Evolutionary conservation across 2,329 filamentous ascomycete genomes (phyloP).

Genomic region (Alternaria gansuensis): DNA sequence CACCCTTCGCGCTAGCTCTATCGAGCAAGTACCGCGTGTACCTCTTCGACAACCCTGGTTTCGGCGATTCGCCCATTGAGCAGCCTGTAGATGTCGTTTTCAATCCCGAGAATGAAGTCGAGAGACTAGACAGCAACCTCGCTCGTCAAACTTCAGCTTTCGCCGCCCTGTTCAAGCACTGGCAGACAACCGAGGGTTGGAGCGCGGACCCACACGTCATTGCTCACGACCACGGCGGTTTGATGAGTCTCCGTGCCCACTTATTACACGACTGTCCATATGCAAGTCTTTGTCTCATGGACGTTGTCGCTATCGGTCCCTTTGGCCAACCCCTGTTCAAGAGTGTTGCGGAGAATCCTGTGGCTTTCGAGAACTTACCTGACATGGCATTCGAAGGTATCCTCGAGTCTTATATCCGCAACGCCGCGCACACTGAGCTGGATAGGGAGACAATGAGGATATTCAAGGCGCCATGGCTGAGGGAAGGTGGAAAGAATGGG

Average conservation of each 20-base stretch:
- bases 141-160: constrained; percentile 31
- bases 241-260: constrained; percentile 35
- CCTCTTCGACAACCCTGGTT: constrained; percentile 35
- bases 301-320: constrained; percentile 35
- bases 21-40: constrained; percentile 29
- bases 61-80: constrained; percentile 31
- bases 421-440: constrained; percentile 25
- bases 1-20: constrained; percentile 26
- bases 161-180: constrained; percentile 28
- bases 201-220: constrained; percentile 27
- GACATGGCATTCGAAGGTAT: constrained; percentile 32
- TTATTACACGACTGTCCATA: constrained; percentile 29
- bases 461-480: constrained; percentile 30
- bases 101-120: constrained; percentile 8
- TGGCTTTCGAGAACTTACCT: constrained; percentile 24
- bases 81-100: not conserved
- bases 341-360: constrained; percentile 23
- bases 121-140: constrained; percentile 27
- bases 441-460: constrained; percentile 16
- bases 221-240: constrained; percentile 33
- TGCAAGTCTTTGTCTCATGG: constrained; percentile 30
- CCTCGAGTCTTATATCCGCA: constrained; percentile 31
- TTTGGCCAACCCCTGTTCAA: constrained; percentile 34
- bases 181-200: constrained; percentile 20
- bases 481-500: constrained; percentile 25